Base-by-base conservation (phyloP, 2,329 filamentous ascomycete species). In the Dothideomycetes sp. region DNA sequence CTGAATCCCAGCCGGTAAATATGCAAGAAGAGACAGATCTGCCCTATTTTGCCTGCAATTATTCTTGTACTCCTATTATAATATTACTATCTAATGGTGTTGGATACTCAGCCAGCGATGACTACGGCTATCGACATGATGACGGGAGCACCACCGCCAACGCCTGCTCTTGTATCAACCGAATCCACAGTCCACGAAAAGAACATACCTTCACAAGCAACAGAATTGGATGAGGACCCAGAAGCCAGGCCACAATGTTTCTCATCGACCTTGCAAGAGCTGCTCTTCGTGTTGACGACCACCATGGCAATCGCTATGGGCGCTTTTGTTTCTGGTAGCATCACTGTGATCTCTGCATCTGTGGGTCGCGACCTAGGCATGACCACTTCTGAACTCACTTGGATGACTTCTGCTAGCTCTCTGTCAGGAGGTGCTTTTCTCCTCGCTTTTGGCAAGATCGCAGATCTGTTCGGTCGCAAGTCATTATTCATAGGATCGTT, bases 241-340 rank as follows among this genome's bases (percentile, higher is more conserved):
- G 40, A 46, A 15, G 47, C 33, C 24, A 65, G 76, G 7, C 76
- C 76, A 20, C 65, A 59, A 50, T 79, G 74, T 59, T 83, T 84
- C 65, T 69, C 59, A 29, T 78, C 67, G 29, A 79, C 76, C 0
- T 41, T 74, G 2, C 74, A 81, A 51, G 79, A 83, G 62, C 65
- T 75, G 25, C 60, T 78, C 2, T 83, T 83, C 51, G 74, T 83
- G 12, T 55, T 78, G 13, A 78, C 77, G 27, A 74, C 77, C 8
- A 83, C 79, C 2, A 74, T 82, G 63, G 77, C 78, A 2, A 78
- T 81, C 31, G 77, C 73, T 3, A 76, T 78, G 52, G 70, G 68
- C 8, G 70, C 71, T 4, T 77, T 83, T 49, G 62, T 79, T 19
- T 64, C 65, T 6, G 79, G 78, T 10, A 65, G 70, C 4, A 68